Evolutionary conservation across 73 alveolate genomes (phyloP), one percentile per base, ranked within the genome.

Genomic region (Halteria grandinella): DNA sequence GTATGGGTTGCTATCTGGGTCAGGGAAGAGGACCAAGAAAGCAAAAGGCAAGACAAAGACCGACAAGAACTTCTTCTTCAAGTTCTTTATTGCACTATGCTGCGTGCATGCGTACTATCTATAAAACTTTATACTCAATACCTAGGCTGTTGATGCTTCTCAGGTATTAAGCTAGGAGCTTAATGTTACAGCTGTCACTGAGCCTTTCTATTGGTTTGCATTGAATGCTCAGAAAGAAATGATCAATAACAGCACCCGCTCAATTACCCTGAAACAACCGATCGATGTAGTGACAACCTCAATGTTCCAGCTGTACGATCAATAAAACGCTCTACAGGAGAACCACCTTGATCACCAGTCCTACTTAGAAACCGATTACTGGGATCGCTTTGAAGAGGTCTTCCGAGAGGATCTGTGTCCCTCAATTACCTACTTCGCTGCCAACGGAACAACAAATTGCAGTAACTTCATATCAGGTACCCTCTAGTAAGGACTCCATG

Each of bases 31-130:
- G 31, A 51, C 55, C 15, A 75, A 75, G 79, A 75, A 51, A 29
- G 87, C 87, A 14, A 75, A 75, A 44, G 73, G 73, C 28, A 55
- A 44, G n/a, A 45, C 79, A 8, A 75, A 48, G 59, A 75, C 71
- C 23, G 59, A 59, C 37, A 39, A 28, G 21, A 14, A 23, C 8
- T 59, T 75, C 79, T 75, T 69, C 48, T 25, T 75, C 43, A 75
- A 75, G 36, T 51, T 58, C 18, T 29, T 75, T 28, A 1, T 75
- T 14, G 37, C 72, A 14, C 32, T 75, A 1, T 55, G 33, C 43
- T 52, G 55, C 15, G 59, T 75, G 1, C n/a, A 59, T 17, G 69
- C 79, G n/a, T 75, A 75, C 31, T 75, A 37, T 33, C 29, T 59
- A 1, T 33, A n/a, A 8, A 75, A 75, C 48, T 75, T 29, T 27